Conservation (phyloP, 2,329 filamentous ascomycete genomes). For the Tolypocladium album region DNA sequence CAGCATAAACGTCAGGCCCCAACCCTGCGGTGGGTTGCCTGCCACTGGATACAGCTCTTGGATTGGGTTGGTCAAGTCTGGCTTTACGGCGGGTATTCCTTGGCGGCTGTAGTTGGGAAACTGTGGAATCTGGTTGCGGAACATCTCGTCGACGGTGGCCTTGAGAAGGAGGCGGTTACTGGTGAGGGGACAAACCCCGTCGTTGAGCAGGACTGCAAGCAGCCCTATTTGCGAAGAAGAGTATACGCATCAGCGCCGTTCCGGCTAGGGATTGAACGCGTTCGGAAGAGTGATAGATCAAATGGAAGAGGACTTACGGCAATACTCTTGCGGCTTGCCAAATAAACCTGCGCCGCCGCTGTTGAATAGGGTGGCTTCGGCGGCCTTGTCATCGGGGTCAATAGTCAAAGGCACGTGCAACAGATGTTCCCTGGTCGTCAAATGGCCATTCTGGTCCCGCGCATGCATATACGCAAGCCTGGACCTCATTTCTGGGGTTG, state of each 20-base stretch:
- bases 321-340: constrained; percentile 48
- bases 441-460: constrained; percentile 30
- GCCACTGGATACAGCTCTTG: constrained; percentile 38
- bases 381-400: constrained; percentile 20
- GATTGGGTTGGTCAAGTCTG: constrained; percentile 33
- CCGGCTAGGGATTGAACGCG: neutral
- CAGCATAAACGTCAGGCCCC: constrained; percentile 51
- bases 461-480: constrained; percentile 47
- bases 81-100: constrained; percentile 33
- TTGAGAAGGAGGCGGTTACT: constrained; percentile 41
- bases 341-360: constrained; percentile 53
- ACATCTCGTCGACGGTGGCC: constrained; percentile 53
- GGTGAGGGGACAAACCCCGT: constrained; percentile 49
- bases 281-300: neutral
- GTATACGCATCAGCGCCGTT: neutral
- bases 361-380: constrained; percentile 37
- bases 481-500: constrained; percentile 38
- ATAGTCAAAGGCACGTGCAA: constrained; percentile 29
- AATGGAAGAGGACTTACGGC: constrained; percentile 27
- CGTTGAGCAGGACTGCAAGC: constrained; percentile 51
- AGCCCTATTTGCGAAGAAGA: constrained; percentile 30
- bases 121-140: constrained; percentile 48
- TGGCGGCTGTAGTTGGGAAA: constrained; percentile 41
- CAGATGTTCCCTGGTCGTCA: constrained; percentile 36
- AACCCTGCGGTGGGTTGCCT: constrained; percentile 46